These are phyloP conservation scores for Wilhelminamyces savonicus DNA, from an alignment of 805 yeast species.

Conservation along the genomic window DNA sequence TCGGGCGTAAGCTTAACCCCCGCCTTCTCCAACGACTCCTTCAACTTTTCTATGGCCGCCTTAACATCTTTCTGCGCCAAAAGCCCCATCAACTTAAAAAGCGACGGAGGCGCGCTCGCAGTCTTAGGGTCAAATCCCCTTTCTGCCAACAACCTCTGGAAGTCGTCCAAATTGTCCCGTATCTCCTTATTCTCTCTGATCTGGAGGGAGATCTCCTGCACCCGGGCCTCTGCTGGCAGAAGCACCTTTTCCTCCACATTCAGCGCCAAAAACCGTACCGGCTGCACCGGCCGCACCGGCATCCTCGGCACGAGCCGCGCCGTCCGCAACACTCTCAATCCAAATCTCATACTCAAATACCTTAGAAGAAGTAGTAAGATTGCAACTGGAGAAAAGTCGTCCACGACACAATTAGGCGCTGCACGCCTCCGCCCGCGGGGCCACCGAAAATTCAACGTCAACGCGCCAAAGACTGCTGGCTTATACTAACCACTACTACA, in stretches of 20 bases:
- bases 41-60: slow-evolving; percentile 19
- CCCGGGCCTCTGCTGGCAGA: slow-evolving; percentile 5
- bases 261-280: too few species aligned
- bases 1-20: slow-evolving; percentile 24
- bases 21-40: slow-evolving; percentile 24
- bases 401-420: too few species aligned
- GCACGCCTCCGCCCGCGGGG: too few species aligned
- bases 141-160: slow-evolving; percentile 21
- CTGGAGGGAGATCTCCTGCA: slow-evolving; percentile 12
- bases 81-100: slow-evolving; percentile 30
- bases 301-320: too few species aligned
- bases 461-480: too few species aligned
- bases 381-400: too few species aligned
- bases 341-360: too few species aligned
- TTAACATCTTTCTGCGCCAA: slow-evolving; percentile 32
- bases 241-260: too few species aligned
- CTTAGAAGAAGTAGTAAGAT: too few species aligned
- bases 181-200: slow-evolving; percentile 25
- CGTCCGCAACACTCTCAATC: too few species aligned
- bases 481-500: background rate
- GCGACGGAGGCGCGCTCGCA: slow-evolving; percentile 25
- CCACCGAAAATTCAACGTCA: too few species aligned
- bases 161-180: slow-evolving; percentile 18
- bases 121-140: slow-evolving; percentile 31
- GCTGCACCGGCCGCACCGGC: too few species aligned